These are phyloP conservation scores for Fusarium drepaniforme DNA, from an alignment of 2,329 filamentous ascomycete genomes.

Conservation along the genomic window DNA sequence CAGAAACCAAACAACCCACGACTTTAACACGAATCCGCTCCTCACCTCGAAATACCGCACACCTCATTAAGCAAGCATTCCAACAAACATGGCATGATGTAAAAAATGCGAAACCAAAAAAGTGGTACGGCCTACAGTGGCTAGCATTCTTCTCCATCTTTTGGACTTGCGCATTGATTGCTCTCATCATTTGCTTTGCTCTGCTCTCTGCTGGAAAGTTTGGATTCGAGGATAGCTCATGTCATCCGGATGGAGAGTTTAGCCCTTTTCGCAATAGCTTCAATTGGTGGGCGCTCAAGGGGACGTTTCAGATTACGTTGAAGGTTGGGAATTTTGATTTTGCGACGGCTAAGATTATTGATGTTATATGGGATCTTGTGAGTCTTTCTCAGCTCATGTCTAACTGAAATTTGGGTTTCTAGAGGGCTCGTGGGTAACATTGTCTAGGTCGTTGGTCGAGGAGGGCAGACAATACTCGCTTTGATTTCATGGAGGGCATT, in stretches of 20 bases:
- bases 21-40: background rate
- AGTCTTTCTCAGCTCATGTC: background rate
- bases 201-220: background rate
- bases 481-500: constrained; percentile 10
- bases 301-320: constrained; percentile 18
- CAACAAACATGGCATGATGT: background rate
- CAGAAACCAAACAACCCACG: background rate
- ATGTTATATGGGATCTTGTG: constrained; percentile 24
- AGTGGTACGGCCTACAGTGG: background rate
- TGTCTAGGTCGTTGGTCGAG: constrained; percentile 14
- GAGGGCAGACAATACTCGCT: background rate
- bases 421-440: too few relatives aligned
- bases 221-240: background rate
- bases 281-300: constrained; percentile 5
- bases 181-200: background rate
- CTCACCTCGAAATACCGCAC: background rate
- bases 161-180: background rate
- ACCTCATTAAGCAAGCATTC: background rate
- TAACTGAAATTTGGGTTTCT: too few relatives aligned
- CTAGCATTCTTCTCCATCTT: background rate
- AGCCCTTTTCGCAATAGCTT: background rate
- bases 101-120: background rate
- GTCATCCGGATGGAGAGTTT: background rate
- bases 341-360: constrained; percentile 4
- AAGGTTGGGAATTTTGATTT: background rate